Base-by-base conservation (phyloP, 2,329 filamentous ascomycete species). In the Rhexocercosporidium sp. region DNA sequence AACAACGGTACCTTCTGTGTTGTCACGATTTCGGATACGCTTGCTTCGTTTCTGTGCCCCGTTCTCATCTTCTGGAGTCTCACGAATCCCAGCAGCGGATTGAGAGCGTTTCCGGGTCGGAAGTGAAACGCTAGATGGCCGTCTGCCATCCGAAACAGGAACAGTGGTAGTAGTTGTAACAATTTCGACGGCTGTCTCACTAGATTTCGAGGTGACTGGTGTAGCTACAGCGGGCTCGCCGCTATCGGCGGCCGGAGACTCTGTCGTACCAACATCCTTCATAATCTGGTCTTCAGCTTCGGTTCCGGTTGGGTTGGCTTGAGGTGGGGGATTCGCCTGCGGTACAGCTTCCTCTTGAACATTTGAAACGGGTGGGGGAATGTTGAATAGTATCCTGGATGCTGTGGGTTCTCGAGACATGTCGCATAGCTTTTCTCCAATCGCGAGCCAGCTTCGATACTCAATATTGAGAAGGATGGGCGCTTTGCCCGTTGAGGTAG, bases 1-100 rank as follows among this genome's bases (percentile, higher is more conserved):
- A 16, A 84, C 76, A 0, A 79, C 77, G 41, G 86, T 87, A 3
- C 77, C 79, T 11, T 79, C 77, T 12, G 84, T 75, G 20, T 83
- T 85, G 51, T 90, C 88, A 63, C 89, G 82, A 20, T 87, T 84
- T 54, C 89, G 83, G 34, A 88, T 88, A 59, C 89, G 82, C 74
- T 91, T 92, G 77, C 88, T 90, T 65, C 88, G 82, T 73, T 90
- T 90, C 62, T 86, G 85, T 12, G 85, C 82, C 1, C 80, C 81
- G 27, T 81, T 83, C 39, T 90, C 88, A 61, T 90, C 88, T 8
- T 88, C 86, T 0, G 75, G 81, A 0, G 78, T 81, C 2, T 90
- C 88, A 0, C 81, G 81, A 18, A 90, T 77, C 3, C 88, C 88
- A 4, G 88, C 88, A 34, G 80, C 78, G 12, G 88, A 90, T 68